Evolutionary conservation across 1,139 yeast genomes (phyloP).

Genomic region (Lodderomyces theae): DNA sequence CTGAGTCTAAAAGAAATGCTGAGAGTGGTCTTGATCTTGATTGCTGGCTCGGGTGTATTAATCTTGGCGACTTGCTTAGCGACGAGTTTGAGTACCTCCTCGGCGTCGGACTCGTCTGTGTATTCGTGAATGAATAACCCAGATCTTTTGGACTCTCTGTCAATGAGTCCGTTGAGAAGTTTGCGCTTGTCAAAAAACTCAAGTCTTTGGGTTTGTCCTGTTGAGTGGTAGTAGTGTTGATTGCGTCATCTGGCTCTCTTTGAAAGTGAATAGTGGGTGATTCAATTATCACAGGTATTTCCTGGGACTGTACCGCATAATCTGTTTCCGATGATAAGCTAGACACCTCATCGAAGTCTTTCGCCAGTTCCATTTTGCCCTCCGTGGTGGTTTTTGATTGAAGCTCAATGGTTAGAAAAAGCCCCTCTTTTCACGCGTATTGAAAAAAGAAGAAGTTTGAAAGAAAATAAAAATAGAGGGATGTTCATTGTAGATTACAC

Average conservation of each 20-base stretch:
- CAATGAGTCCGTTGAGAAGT: constrained; percentile 45
- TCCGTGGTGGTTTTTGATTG: no score
- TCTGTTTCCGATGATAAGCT: background rate
- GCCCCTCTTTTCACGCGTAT: background rate
- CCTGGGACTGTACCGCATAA: background rate
- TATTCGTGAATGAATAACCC: background rate
- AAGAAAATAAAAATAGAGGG: no score
- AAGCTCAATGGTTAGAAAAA: no score
- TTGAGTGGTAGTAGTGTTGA: no score
- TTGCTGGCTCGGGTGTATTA: constrained; percentile 18
- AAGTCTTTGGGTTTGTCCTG: constrained; percentile 11
- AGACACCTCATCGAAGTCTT: background rate
- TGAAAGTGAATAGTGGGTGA: no score
- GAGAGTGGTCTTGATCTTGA: constrained; percentile 37
- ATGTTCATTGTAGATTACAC: no score
- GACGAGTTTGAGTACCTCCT: constrained; percentile 26
- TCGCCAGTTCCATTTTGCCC: background rate
- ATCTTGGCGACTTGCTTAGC: constrained; percentile 23
- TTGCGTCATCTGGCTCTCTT: constrained; percentile 5
- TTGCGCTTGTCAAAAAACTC: constrained; percentile 35
- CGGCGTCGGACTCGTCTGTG: constrained; percentile 9
- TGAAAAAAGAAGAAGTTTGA: background rate
- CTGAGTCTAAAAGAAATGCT: constrained; percentile 32
- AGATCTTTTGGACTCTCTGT: background rate
- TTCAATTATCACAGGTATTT: background rate